Evolutionary conservation across 2,329 filamentous ascomycete genomes (phyloP), one percentile per base, ranked within the genome.

Genomic region (Lomentospora prolificans): DNA sequence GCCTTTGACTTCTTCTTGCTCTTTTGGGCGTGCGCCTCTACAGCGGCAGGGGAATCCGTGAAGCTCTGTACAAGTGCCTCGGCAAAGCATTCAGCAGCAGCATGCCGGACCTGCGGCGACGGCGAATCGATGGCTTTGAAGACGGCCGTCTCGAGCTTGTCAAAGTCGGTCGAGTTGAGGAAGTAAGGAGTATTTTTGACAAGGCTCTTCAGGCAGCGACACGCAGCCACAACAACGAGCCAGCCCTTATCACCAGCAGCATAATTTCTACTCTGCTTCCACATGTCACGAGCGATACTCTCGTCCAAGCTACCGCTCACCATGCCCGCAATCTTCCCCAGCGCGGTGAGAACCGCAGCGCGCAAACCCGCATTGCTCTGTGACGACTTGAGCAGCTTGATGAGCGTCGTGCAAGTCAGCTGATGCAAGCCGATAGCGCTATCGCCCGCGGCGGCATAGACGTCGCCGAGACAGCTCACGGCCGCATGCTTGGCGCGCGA

Each of bases 371-470:
- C 85, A 74, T 96, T 86, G 63, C 76, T 88, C 57, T 86, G 84
- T 0, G 90, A 84, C 9, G 81, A 74, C 70, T 96, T 97, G 60
- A 95, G 72, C 0, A 91, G 75, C 69, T 91, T 95, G 57, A 95
- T 64, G 53, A 95, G 71, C 4, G 84, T 81, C 9, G 82, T 79
- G 62, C 85, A 89, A 14, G 85, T 82, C 58, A 95, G 72, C 56
- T 85, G 84, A 59, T 94, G 89, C 58, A 96, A 75, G 60, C 86
- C 85, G 68, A 95, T 89, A 51, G 89, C 90, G 69, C 92, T 96
- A 69, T 97, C 94, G 55, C 94, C 94, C 2, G 92, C 92, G n/a
- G 87, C 83, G 57, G 86, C 88, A 70, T 91, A 97, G 31, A 97
- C 82, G 65, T 94, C 86, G 30, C 94, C 94, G 62, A 99, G 69